Percentiles rank a stretch among this genome's conserved stretches.
Conservation (phyloP, 371 early-diverging fungal species). For the Batkoa obscura region DNA sequence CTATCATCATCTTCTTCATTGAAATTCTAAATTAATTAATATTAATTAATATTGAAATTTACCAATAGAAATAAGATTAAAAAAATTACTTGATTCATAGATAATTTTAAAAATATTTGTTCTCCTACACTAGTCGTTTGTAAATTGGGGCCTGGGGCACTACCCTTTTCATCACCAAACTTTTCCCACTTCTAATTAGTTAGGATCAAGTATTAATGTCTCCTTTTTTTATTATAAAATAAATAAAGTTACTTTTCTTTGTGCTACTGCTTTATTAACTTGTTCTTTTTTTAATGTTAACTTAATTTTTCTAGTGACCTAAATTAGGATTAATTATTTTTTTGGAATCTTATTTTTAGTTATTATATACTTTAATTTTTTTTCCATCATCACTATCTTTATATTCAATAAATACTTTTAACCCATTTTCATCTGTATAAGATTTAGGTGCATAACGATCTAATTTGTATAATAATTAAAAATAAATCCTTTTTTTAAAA, state of each 20-base stretch:
- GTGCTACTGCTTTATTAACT: slow-evolving; percentile 79
- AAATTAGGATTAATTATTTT: neutral
- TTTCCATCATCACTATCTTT: slow-evolving; percentile 70
- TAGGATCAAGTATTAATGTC: neutral
- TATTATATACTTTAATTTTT: slow-evolving; percentile 47
- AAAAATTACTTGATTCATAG: slow-evolving; percentile 24
- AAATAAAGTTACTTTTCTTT: slow-evolving; percentile 37
- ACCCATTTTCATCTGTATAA: slow-evolving; percentile 59
- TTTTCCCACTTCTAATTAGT: slow-evolving; percentile 34
- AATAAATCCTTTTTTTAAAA: neutral
- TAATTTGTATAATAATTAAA: slow-evolving; percentile 4
- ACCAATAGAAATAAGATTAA: neutral
- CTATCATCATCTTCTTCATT: slow-evolving; percentile 8
- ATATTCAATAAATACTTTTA: slow-evolving; percentile 63
- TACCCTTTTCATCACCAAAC: slow-evolving; percentile 56
- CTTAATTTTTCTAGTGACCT: slow-evolving; percentile 64
- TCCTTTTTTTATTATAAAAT: neutral
- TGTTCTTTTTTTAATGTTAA: slow-evolving; percentile 55
- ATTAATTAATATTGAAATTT: neutral
- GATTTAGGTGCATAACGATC: slow-evolving; percentile 29
- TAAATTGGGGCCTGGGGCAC: slow-evolving; percentile 65
- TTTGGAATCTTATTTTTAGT: neutral
- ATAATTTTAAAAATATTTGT: slow-evolving; percentile 67
- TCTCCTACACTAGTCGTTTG: slow-evolving; percentile 81
- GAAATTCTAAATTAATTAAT: neutral